phyloP scores from a whole-genome alignment of 202 grass and related monocot genomes.

The Elaeis oleifera region DNA sequence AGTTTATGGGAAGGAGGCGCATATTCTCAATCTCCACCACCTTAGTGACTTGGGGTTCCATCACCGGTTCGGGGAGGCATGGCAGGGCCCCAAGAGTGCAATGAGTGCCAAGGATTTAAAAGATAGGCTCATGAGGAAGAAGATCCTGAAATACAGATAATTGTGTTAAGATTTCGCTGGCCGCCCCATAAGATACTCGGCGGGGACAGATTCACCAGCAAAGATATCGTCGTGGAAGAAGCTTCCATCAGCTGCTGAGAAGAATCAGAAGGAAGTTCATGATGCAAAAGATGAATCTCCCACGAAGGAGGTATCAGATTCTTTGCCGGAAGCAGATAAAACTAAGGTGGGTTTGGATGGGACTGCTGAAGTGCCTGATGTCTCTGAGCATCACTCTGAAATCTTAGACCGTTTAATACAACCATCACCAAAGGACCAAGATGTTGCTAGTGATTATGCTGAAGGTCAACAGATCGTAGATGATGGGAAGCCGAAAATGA shows the following conservation, averaged over 20 bases:
- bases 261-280: constrained; percentile 26
- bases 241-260: constrained; percentile 75
- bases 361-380: constrained; percentile 44
- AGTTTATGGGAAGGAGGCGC: constrained; percentile 9
- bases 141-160: constrained; percentile 60
- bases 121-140: constrained; percentile 56
- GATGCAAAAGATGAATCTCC: constrained; percentile 26
- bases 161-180: constrained; percentile 51
- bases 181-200: constrained; percentile 16
- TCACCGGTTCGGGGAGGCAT: constrained; percentile 33
- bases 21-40: constrained; percentile 56
- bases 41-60: constrained; percentile 83
- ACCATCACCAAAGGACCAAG: constrained; percentile 13
- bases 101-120: constrained; percentile 42
- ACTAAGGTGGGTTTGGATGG: constrained; percentile 45
- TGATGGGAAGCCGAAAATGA: constrained; percentile 64
- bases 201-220: constrained; percentile 29
- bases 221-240: constrained; percentile 96
- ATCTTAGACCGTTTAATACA: constrained; percentile 24
- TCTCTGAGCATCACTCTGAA: constrained; percentile 35
- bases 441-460: constrained; percentile 13
- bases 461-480: constrained; percentile 38
- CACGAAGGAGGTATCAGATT: constrained; percentile 30
- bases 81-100: constrained; percentile 39
- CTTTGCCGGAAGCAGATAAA: constrained; percentile 25